Base-by-base conservation (phyloP, 148 eudicot genomes). In the Camellia sinensis region DNA sequence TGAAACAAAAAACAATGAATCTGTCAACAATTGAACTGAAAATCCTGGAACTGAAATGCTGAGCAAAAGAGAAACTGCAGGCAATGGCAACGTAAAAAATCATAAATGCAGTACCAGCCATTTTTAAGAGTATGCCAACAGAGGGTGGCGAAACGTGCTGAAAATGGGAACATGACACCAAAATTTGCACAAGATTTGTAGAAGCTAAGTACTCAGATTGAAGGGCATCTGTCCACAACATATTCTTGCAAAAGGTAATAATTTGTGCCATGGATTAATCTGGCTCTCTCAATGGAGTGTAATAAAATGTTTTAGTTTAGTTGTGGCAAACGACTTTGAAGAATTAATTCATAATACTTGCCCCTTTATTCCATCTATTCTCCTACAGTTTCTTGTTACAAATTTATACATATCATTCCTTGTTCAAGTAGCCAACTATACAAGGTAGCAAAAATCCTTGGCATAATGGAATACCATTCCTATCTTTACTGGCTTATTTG, bases 31-130 rank as follows among this genome's bases (percentile, higher is more conserved):
- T 15, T 11, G 6, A 54, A 68, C 18, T 44, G 72, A 50, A 17
- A 70, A 70, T 3, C 54, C 50, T 70, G 54, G 54, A 70, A 70
- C 73, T 70, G 73, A 70, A 45, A 18, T 70, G 37, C 48, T n/a
- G 73, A 70, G 54, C 6, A 1, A n/a, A 70, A n/a, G 73, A 46
- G 73, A 70, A 63, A 63, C 67, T 8, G 12, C 2, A 63, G 41
- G 67, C 21, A 54, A 54, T 54, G 57, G 15, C 57, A 54, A 48
- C 52, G 17, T 54, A 54, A 54, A 54, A 7, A 1, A 12, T 54
- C 57, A 6, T 54, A 1, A 54, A 3, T 54, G 57, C 57, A 54
- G 57, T 54, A 2, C 3, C 57, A 54, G 11, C 57, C 57, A 54
- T 12, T 54, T 54, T 54, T 8, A 7, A 54, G 57, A 11, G 57